Percentiles rank a stretch among this genome's conserved stretches.
phyloP scores from a whole-genome alignment of 805 yeast genomes.

The Nakazawaea populi region DNA sequence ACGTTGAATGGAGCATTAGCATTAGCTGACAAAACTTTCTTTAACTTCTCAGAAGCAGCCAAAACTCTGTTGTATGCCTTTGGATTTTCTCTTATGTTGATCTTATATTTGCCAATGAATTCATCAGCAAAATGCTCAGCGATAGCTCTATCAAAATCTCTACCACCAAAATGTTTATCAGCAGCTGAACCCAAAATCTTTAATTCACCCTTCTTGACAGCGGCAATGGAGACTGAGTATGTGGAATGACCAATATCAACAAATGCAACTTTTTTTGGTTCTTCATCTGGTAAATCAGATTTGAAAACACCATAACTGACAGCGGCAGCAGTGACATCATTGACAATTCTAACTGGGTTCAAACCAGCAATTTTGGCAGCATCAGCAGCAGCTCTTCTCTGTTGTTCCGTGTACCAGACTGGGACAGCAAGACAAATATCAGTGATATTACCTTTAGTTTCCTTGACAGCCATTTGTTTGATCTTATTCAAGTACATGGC shows the following conservation, averaged over 20 bases:
- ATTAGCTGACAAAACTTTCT: conserved; percentile 96
- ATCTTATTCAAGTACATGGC: conserved; percentile 95
- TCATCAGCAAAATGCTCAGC: conserved; percentile 93
- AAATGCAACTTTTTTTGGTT: conserved; percentile 84
- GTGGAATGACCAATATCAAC: conserved; percentile 97
- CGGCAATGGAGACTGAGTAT: conserved; percentile 82
- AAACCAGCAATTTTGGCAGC: conserved; percentile 95
- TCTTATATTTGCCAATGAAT: conserved; percentile 87
- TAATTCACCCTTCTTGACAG: conserved; percentile 94
- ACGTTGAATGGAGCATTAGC: conserved; percentile 88
- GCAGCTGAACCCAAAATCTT: conserved; percentile 87
- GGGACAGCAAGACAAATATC: conserved; percentile 96
- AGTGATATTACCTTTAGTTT: conserved; percentile 73
- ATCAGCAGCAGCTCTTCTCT: conserved; percentile 93
- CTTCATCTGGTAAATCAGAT: conserved; percentile 92
- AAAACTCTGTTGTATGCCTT: conserved; percentile 94
- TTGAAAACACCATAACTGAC: conserved; percentile 99
- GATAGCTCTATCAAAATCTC: conserved; percentile 90
- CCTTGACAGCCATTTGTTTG: conserved; percentile 71
- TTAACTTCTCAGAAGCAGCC: conserved; percentile 86
- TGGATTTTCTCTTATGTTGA: conserved; percentile 84
- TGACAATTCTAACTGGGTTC: conserved; percentile 97
- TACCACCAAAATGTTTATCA: conserved; percentile 97
- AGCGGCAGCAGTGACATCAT: conserved; percentile 98
- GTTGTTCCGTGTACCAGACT: conserved; percentile 93